Percentiles rank a stretch among this genome's conserved stretches.
Conservation (phyloP, 768 basidiomycete genomes). For the Saitozyma podzolica region DNA sequence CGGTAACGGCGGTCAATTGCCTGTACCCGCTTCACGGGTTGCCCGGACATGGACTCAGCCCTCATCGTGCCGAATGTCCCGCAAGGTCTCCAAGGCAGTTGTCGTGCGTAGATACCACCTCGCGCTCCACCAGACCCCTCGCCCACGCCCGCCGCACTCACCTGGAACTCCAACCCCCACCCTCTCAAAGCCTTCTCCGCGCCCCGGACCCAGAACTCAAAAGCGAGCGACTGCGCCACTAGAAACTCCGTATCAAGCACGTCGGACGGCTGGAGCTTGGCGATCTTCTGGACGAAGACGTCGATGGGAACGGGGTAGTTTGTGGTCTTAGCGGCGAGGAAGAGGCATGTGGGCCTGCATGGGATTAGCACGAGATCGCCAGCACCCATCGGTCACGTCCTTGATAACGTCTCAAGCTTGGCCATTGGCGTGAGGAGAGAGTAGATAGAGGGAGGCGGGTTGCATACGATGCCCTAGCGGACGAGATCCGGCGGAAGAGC, state of each 20-base stretch:
- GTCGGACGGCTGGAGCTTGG: conserved; percentile 74
- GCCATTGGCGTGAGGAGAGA: not conserved
- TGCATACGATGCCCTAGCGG: no score
- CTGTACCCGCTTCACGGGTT: not conserved
- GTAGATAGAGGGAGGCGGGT: no score
- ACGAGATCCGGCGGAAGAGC: no score
- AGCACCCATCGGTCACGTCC: not conserved
- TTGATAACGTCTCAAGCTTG: not conserved
- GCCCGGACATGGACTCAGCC: no score
- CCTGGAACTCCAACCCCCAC: conserved; percentile 48
- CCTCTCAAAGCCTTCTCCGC: conserved; percentile 48
- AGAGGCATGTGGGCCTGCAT: conserved; percentile 85
- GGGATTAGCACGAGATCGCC: not conserved
- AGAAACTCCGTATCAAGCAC: conserved; percentile 94
- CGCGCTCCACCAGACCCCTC: no score
- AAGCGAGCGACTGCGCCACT: conserved; percentile 87
- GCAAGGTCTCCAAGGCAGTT: no score
- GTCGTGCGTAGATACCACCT: no score
- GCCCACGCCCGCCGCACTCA: conserved; percentile 28
- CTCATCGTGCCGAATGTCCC: no score
- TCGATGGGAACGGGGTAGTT: conserved; percentile 89
- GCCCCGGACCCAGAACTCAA: conserved; percentile 76
- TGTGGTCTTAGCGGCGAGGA: conserved; percentile 96
- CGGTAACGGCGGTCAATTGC: not conserved
- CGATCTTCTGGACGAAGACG: conserved; percentile 76